Base-by-base conservation (phyloP, 495 filamentous ascomycete species). In the Xylaria acuta region DNA sequence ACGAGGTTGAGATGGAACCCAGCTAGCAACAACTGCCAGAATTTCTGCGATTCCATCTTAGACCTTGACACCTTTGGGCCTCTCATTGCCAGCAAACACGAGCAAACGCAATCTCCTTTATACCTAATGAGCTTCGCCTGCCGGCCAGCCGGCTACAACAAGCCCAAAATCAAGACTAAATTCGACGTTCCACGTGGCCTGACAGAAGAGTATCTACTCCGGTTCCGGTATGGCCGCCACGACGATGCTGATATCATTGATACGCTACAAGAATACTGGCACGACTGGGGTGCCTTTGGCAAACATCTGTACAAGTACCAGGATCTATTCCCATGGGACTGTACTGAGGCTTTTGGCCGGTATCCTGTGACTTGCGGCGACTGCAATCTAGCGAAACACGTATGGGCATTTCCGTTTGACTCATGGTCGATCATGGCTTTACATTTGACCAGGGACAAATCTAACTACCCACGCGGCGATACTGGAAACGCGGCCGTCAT, bases 281-380 rank as follows among this genome's bases (percentile, higher is more conserved):
- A 56, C 27, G 53, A 56, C 5, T 56, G 53, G 53, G 53, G 53
- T 2, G 53, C 53, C 27, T 56, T 56, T 18, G 53, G 53, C 5
- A 56, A 56, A 56, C 53, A 56, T 56, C 53, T 56, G 5, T 56
- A 56, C 5, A 56, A 32, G 53, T 56, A 56, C 53, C 53, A 56
- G 53, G 53, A 56, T 12, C 53, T 56, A 18, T 56, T 56, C 27
- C 53, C 53, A 3, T 56, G 53, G 53, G 53, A 56, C 53, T 56
- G 53, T 4, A 56, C 53, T 32, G 53, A 56, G 27, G 53, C 53
- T 18, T 56, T 56, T 32, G 53, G 53, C 53, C 53, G 53, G 27
- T 56, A 56, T 32, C 53, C 53, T 18, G 53, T 56, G 53, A 56
- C 53, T 16, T 56, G 53, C 14, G 53, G 53, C 5, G 53, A 56